phyloP scores from a whole-genome alignment of 257 asterid species.

The Forsythia suspensa region DNA sequence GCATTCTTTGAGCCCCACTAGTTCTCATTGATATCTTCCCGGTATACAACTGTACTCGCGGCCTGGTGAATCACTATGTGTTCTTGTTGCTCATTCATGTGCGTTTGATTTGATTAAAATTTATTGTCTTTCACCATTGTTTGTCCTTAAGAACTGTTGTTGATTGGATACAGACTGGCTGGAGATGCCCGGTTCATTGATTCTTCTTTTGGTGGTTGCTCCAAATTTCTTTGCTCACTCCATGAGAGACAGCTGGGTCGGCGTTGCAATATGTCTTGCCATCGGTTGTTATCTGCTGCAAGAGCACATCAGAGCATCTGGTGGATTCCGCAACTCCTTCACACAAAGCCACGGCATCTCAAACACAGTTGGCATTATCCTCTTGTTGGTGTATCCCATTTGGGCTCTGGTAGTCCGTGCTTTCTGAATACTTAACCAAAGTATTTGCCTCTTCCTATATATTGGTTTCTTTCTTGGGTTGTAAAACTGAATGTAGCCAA shows the following conservation, averaged over 20 bases:
- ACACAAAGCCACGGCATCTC: conserved; percentile 83
- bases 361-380: conserved; percentile 77
- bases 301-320: conserved; percentile 85
- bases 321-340: conserved; percentile 87
- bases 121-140: neutral
- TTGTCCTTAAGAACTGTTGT: neutral
- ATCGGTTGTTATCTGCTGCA: conserved; percentile 85
- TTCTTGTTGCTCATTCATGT: no score
- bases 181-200: conserved; percentile 93
- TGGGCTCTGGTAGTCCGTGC: conserved; percentile 62
- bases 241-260: conserved; percentile 59
- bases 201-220: conserved; percentile 82
- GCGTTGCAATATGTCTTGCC: conserved; percentile 58
- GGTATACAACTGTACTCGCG: no score
- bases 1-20: no score
- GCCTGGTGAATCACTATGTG: no score
- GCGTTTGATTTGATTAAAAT: neutral
- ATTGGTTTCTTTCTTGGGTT: neutral
- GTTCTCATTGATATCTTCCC: no score
- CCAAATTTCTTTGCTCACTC: conserved; percentile 67
- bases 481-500: neutral
- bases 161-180: conserved; percentile 55
- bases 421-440: conserved; percentile 4
- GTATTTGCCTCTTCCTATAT: neutral
- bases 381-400: conserved; percentile 71